Conservation (phyloP, 2,329 filamentous ascomycete genomes). For the Epichloe scottii region DNA sequence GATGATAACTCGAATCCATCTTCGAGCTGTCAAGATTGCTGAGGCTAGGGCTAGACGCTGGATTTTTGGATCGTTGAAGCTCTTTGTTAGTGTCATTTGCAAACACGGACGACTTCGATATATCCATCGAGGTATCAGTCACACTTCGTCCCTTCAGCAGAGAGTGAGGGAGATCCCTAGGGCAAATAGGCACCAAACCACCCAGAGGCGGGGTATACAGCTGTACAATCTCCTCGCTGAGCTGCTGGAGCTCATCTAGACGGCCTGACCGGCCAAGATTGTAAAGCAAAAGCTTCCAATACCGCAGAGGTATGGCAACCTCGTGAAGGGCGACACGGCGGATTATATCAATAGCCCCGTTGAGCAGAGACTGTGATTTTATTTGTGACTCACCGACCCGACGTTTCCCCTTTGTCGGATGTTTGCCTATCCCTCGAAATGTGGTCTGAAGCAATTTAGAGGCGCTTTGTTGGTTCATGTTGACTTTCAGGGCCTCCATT, state of each 20-base stretch:
- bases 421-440: constrained; percentile 17
- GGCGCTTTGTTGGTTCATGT: constrained; percentile 17
- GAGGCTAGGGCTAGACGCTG: not conserved
- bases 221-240: constrained; percentile 30
- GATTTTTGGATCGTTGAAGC: not conserved
- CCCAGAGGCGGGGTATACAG: constrained; percentile 20
- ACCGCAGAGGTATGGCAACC: constrained; percentile 22
- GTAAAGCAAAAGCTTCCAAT: constrained; percentile 32
- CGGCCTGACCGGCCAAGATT: constrained; percentile 31
- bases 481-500: constrained; percentile 19
- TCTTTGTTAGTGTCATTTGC: not conserved
- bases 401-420: constrained; percentile 9
- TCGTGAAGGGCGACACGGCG: constrained; percentile 18
- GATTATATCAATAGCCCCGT: constrained; percentile 18
- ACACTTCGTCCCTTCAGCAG: not conserved
- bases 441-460: constrained; percentile 13
- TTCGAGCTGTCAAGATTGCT: not conserved
- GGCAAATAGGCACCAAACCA: constrained; percentile 30
- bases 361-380: constrained; percentile 11
- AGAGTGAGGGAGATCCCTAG: constrained; percentile 26
- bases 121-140: not conserved
- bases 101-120: not conserved
- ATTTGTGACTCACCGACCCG: not conserved
- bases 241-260: constrained; percentile 31
- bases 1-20: not conserved